These are phyloP conservation scores for Neonectria magnoliae DNA, from an alignment of 2,329 filamentous ascomycete species.

Conservation along the genomic window DNA sequence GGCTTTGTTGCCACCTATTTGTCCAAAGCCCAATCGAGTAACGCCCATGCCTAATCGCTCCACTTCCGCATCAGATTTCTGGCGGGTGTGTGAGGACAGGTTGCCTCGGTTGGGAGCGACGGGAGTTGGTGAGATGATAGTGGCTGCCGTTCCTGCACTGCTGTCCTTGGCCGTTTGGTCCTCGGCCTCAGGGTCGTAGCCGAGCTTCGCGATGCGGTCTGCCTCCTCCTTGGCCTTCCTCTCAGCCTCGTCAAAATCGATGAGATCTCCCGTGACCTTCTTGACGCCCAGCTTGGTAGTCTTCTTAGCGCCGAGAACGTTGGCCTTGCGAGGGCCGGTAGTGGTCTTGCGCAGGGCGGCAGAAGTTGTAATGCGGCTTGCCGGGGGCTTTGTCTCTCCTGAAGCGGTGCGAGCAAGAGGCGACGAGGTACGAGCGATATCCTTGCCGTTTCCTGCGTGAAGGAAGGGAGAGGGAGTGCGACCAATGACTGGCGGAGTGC, in stretches of 20 bases:
- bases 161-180: slow-evolving; percentile 62
- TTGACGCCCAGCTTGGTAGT: slow-evolving; percentile 87
- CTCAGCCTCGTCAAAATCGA: slow-evolving; percentile 98
- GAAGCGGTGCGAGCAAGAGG: slow-evolving; percentile 74
- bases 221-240: slow-evolving; percentile 97
- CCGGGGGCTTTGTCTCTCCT: slow-evolving; percentile 66
- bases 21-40: slow-evolving; percentile 85
- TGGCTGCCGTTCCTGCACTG: slow-evolving; percentile 63
- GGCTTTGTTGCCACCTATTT: slow-evolving; percentile 74
- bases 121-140: slow-evolving; percentile 78
- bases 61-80: slow-evolving; percentile 79
- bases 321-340: slow-evolving; percentile 78
- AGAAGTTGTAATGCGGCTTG: slow-evolving; percentile 79
- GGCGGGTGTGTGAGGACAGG: slow-evolving; percentile 64
- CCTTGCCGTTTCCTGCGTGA: slow-evolving; percentile 78
- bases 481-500: slow-evolving; percentile 82
- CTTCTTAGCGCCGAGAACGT: slow-evolving; percentile 88
- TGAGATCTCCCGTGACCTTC: slow-evolving; percentile 82
- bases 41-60: slow-evolving; percentile 93
- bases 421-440: slow-evolving; percentile 80
- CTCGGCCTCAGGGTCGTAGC: slow-evolving; percentile 90
- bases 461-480: slow-evolving; percentile 92
- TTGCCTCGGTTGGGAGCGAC: slow-evolving; percentile 71
- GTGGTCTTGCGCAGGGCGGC: slow-evolving; percentile 83
- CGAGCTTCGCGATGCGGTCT: slow-evolving; percentile 92